Conservation (phyloP, 225 moss, liverwort and hornwort species). For the Polytrichum formosum region DNA sequence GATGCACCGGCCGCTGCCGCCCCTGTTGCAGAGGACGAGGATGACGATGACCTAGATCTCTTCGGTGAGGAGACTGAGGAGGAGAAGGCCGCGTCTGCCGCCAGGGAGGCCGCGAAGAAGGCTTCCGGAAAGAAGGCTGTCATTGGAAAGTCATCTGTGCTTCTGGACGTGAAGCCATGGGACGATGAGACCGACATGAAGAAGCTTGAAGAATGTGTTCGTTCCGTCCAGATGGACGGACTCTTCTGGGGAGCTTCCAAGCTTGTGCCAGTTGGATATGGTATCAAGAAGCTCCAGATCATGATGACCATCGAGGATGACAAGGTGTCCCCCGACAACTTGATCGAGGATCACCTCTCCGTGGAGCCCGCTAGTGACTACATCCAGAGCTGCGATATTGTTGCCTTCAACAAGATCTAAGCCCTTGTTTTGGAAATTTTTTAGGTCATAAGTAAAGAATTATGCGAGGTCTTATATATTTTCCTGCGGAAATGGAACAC, state of each 20-base stretch:
- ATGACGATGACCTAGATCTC: conserved; percentile 46
- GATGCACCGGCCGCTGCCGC: conserved; percentile 23
- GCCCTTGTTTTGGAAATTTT: neutral
- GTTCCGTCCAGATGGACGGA: conserved; percentile 50
- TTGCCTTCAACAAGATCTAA: conserved; percentile 47
- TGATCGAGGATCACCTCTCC: conserved; percentile 55
- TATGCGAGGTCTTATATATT: too few species aligned
- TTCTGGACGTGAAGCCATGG: conserved; percentile 75
- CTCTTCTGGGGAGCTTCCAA: conserved; percentile 65
- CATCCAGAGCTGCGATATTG: conserved; percentile 68
- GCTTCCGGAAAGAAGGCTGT: conserved; percentile 4
- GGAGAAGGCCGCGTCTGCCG: conserved; percentile 28
- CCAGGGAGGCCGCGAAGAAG: conserved; percentile 25
- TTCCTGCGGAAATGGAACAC: too few species aligned
- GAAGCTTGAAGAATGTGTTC: conserved; percentile 49
- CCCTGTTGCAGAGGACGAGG: conserved; percentile 35
- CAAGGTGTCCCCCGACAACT: conserved; percentile 45
- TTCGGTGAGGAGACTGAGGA: conserved; percentile 39
- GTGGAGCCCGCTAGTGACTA: conserved; percentile 23
- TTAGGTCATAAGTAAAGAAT: conserved; percentile 2
- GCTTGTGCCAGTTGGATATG: conserved; percentile 22
- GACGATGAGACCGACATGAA: conserved; percentile 55
- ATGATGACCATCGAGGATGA: conserved; percentile 49
- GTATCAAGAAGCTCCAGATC: conserved; percentile 50
- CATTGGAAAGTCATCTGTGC: conserved; percentile 51